Evolutionary conservation across 176 grass and related monocot genomes (phyloP).

Genomic region (Eleusine coracana): DNA sequence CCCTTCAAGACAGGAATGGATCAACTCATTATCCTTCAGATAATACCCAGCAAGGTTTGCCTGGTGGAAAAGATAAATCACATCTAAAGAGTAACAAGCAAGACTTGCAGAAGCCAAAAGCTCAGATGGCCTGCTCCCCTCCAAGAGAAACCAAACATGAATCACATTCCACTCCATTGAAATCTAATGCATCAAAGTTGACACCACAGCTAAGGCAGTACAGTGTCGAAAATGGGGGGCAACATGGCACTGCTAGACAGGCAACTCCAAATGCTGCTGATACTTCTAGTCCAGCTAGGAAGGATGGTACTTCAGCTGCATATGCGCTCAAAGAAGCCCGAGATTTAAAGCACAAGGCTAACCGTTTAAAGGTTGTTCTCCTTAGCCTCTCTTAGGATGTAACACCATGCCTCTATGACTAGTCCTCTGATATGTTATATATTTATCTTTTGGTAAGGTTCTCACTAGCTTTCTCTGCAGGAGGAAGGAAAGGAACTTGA

Average conservation of each 20-base stretch:
- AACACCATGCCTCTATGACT: neutral
- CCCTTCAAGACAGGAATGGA: slow-evolving; percentile 50
- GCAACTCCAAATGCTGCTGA: slow-evolving; percentile 56
- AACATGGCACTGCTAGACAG: slow-evolving; percentile 51
- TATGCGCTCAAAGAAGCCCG: slow-evolving; percentile 82
- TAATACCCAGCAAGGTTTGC: slow-evolving; percentile 37
- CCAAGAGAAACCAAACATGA: slow-evolving; percentile 55
- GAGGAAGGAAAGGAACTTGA: slow-evolving; percentile 81
- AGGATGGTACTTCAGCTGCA: slow-evolving; percentile 62
- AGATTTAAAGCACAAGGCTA: slow-evolving; percentile 90
- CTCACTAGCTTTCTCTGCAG: slow-evolving; percentile 54
- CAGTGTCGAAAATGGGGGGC: slow-evolving; percentile 64
- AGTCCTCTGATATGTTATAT: neutral
- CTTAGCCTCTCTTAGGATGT: slow-evolving; percentile 15
- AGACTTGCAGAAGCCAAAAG: slow-evolving; percentile 46
- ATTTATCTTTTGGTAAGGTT: slow-evolving; percentile 34
- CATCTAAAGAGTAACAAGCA: slow-evolving; percentile 56
- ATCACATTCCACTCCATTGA: slow-evolving; percentile 42
- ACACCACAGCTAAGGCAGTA: slow-evolving; percentile 50
- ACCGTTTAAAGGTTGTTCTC: slow-evolving; percentile 85
- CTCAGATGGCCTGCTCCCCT: slow-evolving; percentile 51
- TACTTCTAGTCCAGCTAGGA: slow-evolving; percentile 72
- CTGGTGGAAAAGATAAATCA: slow-evolving; percentile 52
- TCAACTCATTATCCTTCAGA: slow-evolving; percentile 40
- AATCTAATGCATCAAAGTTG: slow-evolving; percentile 59